These are phyloP conservation scores for Colletotrichum liaoningense DNA, from an alignment of 2,329 filamentous ascomycete genomes.

Conservation along the genomic window DNA sequence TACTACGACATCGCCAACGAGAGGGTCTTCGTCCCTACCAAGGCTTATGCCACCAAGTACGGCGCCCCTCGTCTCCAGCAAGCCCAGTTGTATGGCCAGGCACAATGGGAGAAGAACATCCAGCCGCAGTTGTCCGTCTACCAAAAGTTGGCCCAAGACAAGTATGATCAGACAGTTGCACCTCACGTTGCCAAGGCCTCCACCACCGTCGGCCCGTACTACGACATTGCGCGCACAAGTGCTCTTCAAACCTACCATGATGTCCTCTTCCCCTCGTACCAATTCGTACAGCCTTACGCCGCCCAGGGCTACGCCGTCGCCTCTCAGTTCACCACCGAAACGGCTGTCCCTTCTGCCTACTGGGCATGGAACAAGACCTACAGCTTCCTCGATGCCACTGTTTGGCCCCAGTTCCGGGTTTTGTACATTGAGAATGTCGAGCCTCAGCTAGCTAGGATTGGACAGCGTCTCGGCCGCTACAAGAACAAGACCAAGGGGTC, in stretches of 20 bases:
- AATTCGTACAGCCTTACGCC: slow-evolving; percentile 79
- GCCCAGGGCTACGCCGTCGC: slow-evolving; percentile 74
- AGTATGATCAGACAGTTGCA: slow-evolving; percentile 78
- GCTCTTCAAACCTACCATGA: slow-evolving; percentile 77
- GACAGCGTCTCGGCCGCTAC: slow-evolving; percentile 86
- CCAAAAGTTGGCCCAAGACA: slow-evolving; percentile 67
- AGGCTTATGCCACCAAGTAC: slow-evolving; percentile 76
- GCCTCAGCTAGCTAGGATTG: slow-evolving; percentile 92
- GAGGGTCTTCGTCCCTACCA: slow-evolving; percentile 75
- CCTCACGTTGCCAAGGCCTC: slow-evolving; percentile 77
- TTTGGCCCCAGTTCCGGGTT: slow-evolving; percentile 85
- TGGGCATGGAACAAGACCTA: slow-evolving; percentile 78
- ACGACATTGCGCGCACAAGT: slow-evolving; percentile 71
- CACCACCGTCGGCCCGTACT: slow-evolving; percentile 76
- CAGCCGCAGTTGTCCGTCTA: slow-evolving; percentile 79
- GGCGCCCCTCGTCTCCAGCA: slow-evolving; percentile 79
- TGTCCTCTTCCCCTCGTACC: slow-evolving; percentile 80
- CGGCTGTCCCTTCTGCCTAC: slow-evolving; percentile 77
- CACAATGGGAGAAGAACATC: slow-evolving; percentile 83
- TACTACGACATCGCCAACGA: slow-evolving; percentile 76
- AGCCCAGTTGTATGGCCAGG: slow-evolving; percentile 72
- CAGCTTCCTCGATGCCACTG: slow-evolving; percentile 77
- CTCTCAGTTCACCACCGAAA: slow-evolving; percentile 74
- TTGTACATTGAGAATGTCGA: slow-evolving; percentile 94
- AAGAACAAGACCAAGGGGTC: slow-evolving; percentile 58